Evolutionary conservation across 768 basidiomycete species (phyloP).

Genomic region (Lactifluus pinguis): DNA sequence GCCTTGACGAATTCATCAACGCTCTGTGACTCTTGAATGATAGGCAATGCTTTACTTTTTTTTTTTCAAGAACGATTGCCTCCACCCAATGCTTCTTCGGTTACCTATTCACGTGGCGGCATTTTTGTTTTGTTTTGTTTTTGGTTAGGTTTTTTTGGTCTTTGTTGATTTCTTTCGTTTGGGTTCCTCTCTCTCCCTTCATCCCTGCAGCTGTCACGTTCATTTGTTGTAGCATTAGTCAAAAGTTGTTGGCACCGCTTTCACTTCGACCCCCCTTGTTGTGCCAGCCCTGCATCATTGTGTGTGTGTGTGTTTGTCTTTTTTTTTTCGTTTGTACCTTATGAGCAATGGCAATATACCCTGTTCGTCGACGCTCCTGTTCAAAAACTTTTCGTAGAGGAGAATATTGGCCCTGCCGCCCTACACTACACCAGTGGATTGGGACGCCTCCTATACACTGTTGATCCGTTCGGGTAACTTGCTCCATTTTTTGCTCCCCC

Average conservation of each 20-base stretch:
- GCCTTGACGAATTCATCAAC: conserved; percentile 15
- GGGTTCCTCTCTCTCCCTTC: background rate
- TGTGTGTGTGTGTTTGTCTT: background rate
- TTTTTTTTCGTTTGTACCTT: background rate
- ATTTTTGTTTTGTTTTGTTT: background rate
- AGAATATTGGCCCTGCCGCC: too few relatives aligned
- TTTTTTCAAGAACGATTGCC: background rate
- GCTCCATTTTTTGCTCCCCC: too few relatives aligned
- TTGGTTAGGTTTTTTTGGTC: background rate
- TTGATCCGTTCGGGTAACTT: too few relatives aligned
- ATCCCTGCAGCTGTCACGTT: conserved; percentile 7
- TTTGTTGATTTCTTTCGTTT: conserved; percentile 3
- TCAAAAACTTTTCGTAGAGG: too few relatives aligned
- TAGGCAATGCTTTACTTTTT: background rate
- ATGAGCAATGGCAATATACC: conserved; percentile 10
- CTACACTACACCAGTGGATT: background rate
- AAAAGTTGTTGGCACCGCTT: conserved; percentile 6
- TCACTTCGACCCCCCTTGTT: background rate
- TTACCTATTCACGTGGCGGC: background rate
- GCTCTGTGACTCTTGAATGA: background rate
- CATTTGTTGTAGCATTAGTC: conserved; percentile 19
- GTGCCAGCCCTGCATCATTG: conserved; percentile 1
- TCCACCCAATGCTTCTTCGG: background rate
- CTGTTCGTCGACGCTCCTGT: background rate
- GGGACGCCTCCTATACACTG: background rate